A percentile compares a stretch with the other conserved stretches of the same genome.
Conservation (phyloP, 2,329 filamentous ascomycete genomes). For the Fusarium pilosicola region DNA sequence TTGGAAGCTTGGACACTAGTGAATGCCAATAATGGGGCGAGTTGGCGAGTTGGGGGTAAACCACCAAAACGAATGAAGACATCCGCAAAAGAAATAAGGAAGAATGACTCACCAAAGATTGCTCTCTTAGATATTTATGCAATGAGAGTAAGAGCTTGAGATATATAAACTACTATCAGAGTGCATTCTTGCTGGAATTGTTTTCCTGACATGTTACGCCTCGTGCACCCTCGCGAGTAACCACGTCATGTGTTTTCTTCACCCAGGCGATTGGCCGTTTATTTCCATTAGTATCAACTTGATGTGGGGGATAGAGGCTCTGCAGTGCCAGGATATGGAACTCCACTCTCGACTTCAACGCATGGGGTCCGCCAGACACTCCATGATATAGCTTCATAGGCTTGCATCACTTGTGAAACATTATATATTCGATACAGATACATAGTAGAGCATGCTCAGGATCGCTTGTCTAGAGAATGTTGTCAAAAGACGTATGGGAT, state of each 20-base stretch:
- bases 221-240: constrained; percentile 32
- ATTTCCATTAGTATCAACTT: background rate
- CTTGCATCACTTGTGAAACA: background rate
- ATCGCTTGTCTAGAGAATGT: background rate
- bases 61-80: background rate
- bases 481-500: background rate
- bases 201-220: constrained; percentile 13
- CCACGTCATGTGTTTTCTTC: constrained; percentile 16
- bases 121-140: background rate
- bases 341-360: background rate
- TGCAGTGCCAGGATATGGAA: constrained; percentile 1
- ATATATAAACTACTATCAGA: background rate
- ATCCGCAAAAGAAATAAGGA: background rate
- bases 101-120: background rate
- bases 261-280: background rate
- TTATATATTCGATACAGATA: background rate
- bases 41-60: background rate
- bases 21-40: background rate
- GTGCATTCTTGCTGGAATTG: background rate
- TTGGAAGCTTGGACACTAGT: background rate
- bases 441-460: background rate
- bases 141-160: background rate
- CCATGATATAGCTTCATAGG: background rate
- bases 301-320: background rate
- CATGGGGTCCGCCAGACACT: background rate